A percentile compares a stretch with the other conserved stretches of the same genome.
phyloP scores from a whole-genome alignment of 805 yeast genomes.

The Myxozyma neglecta region DNA sequence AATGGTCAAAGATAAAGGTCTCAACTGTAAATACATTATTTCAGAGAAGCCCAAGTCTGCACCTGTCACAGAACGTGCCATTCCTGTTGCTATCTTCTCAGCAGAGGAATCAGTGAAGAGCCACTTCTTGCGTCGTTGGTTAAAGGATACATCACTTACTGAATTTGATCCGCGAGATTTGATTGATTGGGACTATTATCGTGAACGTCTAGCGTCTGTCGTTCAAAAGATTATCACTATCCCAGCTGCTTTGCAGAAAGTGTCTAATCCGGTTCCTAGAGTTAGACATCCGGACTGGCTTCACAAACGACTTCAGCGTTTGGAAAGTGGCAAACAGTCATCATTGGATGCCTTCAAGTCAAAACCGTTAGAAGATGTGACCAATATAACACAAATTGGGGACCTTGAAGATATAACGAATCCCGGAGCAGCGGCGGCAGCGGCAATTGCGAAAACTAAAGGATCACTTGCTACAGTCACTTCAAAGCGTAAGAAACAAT shows the following conservation, averaged over 20 bases:
- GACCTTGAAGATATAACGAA: constrained; percentile 34
- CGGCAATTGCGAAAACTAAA: constrained; percentile 8
- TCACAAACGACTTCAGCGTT: constrained; percentile 55
- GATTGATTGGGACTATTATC: constrained; percentile 90
- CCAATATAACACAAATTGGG: constrained; percentile 32
- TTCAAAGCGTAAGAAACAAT: constrained; percentile 41
- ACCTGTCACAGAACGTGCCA: constrained; percentile 93
- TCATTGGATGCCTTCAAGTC: constrained; percentile 56
- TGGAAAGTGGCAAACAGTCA: constrained; percentile 60
- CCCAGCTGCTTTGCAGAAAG: constrained; percentile 92
- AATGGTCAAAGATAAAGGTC: constrained; percentile 94
- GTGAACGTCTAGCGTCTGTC: constrained; percentile 87
- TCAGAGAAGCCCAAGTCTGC: constrained; percentile 78
- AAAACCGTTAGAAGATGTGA: constrained; percentile 45
- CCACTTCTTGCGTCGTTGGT: constrained; percentile 80
- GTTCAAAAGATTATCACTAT: constrained; percentile 92
- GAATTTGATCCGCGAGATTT: constrained; percentile 85
- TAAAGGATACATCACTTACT: constrained; percentile 70
- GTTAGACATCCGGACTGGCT: constrained; percentile 96
- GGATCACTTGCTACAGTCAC: constrained; percentile 44
- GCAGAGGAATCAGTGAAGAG: constrained; percentile 72
- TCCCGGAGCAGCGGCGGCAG: constrained; percentile 15
- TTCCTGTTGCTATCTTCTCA: constrained; percentile 94
- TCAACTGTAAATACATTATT: constrained; percentile 91
- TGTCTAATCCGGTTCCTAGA: constrained; percentile 89